These are phyloP conservation scores for Dendrothele bispora DNA, from an alignment of 768 basidiomycete genomes.

Conservation along the genomic window DNA sequence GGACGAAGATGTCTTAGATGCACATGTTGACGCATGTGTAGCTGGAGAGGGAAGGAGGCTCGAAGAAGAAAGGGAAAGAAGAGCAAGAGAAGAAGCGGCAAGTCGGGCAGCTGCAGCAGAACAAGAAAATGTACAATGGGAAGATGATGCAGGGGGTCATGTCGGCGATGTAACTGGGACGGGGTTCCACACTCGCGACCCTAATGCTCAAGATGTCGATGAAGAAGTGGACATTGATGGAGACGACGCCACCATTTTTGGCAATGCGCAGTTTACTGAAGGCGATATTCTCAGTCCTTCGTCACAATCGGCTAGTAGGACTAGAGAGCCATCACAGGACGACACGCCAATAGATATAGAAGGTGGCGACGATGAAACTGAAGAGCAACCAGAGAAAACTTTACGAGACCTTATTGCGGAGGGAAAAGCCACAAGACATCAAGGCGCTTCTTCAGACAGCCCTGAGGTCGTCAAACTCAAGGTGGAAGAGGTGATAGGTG, in stretches of 20 bases:
- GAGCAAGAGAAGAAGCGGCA: slow-evolving; percentile 32
- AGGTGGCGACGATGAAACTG: slow-evolving; percentile 34
- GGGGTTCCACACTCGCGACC: slow-evolving; percentile 69
- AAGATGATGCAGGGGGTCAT: slow-evolving; percentile 33
- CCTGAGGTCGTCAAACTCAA: slow-evolving; percentile 27
- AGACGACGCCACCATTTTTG: slow-evolving; percentile 66
- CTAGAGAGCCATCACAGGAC: slow-evolving; percentile 12
- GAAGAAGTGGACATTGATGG: slow-evolving; percentile 83
- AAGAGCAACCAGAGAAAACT: slow-evolving; percentile 33
- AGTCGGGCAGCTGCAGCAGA: slow-evolving; percentile 20
- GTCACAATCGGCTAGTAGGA: slow-evolving; percentile 7
- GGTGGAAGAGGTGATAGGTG: slow-evolving; percentile 38
- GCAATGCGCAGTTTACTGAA: slow-evolving; percentile 76
- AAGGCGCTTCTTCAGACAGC: slow-evolving; percentile 16
- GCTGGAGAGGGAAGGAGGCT: slow-evolving; percentile 49
- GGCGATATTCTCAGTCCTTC: slow-evolving; percentile 50
- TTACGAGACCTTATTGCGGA: slow-evolving; percentile 56
- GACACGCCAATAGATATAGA: slow-evolving; percentile 46
- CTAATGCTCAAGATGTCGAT: slow-evolving; percentile 62
- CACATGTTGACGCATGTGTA: slow-evolving; percentile 81
- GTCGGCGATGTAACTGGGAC: slow-evolving; percentile 60
- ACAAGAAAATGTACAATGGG: slow-evolving; percentile 29
- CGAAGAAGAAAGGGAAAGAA: slow-evolving; percentile 42
- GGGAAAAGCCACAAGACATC: slow-evolving; percentile 38
- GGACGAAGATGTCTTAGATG: slow-evolving; percentile 72